Conservation (phyloP, 495 filamentous ascomycete species). For the Hypoxylon rickii region DNA sequence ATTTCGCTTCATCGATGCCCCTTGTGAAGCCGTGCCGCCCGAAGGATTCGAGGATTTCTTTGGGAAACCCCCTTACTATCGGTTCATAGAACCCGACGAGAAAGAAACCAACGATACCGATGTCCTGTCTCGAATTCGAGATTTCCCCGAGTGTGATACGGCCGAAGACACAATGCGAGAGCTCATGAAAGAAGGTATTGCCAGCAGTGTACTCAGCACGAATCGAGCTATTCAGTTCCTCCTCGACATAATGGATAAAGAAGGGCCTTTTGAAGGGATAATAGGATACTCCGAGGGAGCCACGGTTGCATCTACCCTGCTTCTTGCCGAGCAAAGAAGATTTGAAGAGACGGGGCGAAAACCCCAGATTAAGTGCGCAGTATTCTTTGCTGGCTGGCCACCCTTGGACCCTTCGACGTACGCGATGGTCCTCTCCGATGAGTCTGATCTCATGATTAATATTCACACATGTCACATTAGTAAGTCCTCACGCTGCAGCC, state of each 20-base stretch:
- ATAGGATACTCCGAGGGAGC: constrained; percentile 69
- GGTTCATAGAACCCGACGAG: constrained; percentile 55
- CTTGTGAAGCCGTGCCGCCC: constrained; percentile 52
- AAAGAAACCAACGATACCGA: constrained; percentile 49
- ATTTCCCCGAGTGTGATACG: constrained; percentile 53
- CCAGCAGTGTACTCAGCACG: constrained; percentile 47
- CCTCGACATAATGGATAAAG: constrained; percentile 53
- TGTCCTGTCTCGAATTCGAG: constrained; percentile 53
- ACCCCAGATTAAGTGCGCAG: constrained; percentile 58
- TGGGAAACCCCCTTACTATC: constrained; percentile 54
- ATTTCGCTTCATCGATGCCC: constrained; percentile 54
- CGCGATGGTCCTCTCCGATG: constrained; percentile 55
- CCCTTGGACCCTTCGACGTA: constrained; percentile 54
- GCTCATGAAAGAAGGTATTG: constrained; percentile 54
- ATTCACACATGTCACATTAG: constrained; percentile 64
- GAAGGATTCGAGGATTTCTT: constrained; percentile 58
- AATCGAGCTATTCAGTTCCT: constrained; percentile 50
- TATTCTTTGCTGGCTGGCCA: constrained; percentile 64
- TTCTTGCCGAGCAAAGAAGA: constrained; percentile 57
- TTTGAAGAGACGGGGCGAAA: constrained; percentile 49
- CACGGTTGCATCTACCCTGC: constrained; percentile 57
- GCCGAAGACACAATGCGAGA: constrained; percentile 57
- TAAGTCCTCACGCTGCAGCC: constrained; percentile 33
- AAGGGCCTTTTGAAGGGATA: constrained; percentile 57
- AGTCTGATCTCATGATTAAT: constrained; percentile 54